These are phyloP conservation scores for Rehmannia glutinosa DNA, from an alignment of 257 asterid genomes.

Conservation along the genomic window DNA sequence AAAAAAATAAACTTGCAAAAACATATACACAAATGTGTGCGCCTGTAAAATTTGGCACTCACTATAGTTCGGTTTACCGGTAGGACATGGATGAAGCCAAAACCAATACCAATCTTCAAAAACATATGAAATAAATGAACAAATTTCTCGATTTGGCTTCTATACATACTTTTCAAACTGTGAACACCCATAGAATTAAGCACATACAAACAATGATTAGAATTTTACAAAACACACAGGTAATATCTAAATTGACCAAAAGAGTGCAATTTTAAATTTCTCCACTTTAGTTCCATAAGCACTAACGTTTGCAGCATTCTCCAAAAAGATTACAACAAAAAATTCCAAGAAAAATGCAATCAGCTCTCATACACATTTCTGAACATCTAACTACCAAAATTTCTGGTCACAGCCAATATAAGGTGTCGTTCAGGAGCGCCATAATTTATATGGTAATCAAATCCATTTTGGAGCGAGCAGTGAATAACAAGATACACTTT, in stretches of 20 bases:
- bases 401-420: slow-evolving; percentile 5
- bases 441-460: neutral
- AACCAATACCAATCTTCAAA: too few species aligned
- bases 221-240: neutral
- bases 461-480: neutral
- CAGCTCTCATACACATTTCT: neutral
- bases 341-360: neutral
- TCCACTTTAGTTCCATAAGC: neutral
- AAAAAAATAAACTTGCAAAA: too few species aligned
- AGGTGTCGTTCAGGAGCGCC: neutral
- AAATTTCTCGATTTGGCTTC: too few species aligned
- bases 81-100: too few species aligned
- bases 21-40: too few species aligned
- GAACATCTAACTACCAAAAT: slow-evolving; percentile 14
- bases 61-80: too few species aligned
- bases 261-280: neutral
- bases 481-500: neutral
- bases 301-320: neutral
- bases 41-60: too few species aligned
- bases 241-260: too few species aligned
- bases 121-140: too few species aligned
- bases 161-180: too few species aligned
- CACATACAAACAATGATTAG: neutral
- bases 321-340: neutral
- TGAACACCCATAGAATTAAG: neutral